Evolutionary conservation across 2,329 filamentous ascomycete genomes (phyloP).

Genomic region (Sporothrix sp.): DNA sequence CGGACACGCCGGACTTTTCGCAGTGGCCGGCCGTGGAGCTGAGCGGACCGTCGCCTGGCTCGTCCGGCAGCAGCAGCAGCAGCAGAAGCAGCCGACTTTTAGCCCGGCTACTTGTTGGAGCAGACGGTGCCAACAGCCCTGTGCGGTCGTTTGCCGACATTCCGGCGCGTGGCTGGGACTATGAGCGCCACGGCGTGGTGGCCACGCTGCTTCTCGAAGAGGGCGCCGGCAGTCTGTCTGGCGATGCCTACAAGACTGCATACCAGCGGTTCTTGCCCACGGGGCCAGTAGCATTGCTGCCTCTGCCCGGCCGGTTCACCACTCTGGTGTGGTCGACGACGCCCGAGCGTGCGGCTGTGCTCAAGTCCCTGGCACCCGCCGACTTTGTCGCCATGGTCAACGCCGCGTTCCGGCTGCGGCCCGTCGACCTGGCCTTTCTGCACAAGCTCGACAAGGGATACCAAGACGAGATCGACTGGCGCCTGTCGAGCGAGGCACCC

Average conservation of each 20-base stretch:
- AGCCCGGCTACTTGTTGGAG: conserved; percentile 79
- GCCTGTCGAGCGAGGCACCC: conserved; percentile 49
- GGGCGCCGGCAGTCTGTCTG: conserved; percentile 35
- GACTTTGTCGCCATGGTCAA: conserved; percentile 87
- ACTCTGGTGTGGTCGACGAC: conserved; percentile 95
- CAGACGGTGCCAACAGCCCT: conserved; percentile 89
- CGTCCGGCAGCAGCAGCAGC: background rate
- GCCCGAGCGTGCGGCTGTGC: conserved; percentile 62
- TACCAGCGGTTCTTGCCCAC: conserved; percentile 94
- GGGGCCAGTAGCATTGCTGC: conserved; percentile 83
- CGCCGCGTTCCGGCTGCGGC: conserved; percentile 74
- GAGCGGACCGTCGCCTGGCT: conserved; percentile 25
- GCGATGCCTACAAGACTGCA: conserved; percentile 56
- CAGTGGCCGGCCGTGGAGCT: conserved; percentile 81
- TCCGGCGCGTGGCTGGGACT: conserved; percentile 82
- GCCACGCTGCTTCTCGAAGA: conserved; percentile 69
- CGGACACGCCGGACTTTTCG: conserved; percentile 56
- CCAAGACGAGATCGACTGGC: conserved; percentile 55
- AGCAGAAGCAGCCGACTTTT: conserved; percentile 41
- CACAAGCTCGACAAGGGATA: conserved; percentile 43
- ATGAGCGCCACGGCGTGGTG: conserved; percentile 80
- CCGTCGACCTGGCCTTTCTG: conserved; percentile 75
- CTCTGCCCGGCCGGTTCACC: conserved; percentile 71
- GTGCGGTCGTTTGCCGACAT: conserved; percentile 86
- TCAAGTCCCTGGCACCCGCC: conserved; percentile 62